phyloP scores from a whole-genome alignment of 129 eudicot species.

The Flaveria bidentis region DNA sequence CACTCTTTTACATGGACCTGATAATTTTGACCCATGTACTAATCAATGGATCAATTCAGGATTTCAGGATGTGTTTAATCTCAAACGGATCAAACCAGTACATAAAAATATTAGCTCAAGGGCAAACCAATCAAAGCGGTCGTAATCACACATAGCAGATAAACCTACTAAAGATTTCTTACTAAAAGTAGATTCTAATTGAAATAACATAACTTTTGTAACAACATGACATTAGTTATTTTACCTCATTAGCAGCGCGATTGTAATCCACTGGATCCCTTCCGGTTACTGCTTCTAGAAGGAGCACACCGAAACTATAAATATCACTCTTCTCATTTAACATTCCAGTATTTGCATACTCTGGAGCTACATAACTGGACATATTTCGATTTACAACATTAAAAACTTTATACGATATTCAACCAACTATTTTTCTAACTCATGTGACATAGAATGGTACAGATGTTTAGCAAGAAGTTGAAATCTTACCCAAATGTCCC shows the following conservation, averaged over 20 bases:
- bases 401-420: neutral
- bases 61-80: neutral
- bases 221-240: neutral
- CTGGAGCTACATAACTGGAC: slow-evolving; percentile 92
- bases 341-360: slow-evolving; percentile 90
- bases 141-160: neutral
- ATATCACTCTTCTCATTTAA: slow-evolving; percentile 94
- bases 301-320: slow-evolving; percentile 87
- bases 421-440: neutral
- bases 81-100: neutral
- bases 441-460: slow-evolving; percentile 1
- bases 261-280: slow-evolving; percentile 95
- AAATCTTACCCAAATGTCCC: slow-evolving; percentile 89
- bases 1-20: neutral
- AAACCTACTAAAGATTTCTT: neutral
- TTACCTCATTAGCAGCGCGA: slow-evolving; percentile 88
- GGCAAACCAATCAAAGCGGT: neutral
- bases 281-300: slow-evolving; percentile 88
- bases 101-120: neutral
- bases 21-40: neutral
- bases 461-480: neutral
- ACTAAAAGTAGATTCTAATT: neutral
- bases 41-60: neutral
- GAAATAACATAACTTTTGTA: neutral
- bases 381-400: neutral